phyloP scores from a whole-genome alignment of 1,284 basidiomycete genomes.

The Papiliotrema fonsecae region DNA sequence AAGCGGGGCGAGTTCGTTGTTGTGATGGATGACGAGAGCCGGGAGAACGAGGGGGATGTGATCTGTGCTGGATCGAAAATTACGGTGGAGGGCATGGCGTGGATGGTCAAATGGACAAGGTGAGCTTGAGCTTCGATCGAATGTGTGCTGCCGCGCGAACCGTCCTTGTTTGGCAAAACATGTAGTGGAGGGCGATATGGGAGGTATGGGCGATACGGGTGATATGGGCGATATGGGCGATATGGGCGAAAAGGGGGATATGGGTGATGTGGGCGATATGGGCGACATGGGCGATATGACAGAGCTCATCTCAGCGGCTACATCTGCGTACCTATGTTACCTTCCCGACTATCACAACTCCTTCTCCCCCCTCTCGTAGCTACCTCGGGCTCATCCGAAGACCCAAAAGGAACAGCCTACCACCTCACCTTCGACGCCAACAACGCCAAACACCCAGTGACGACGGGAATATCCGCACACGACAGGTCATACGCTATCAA shows the following conservation, averaged over 20 bases:
- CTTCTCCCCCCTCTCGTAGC: slow-evolving; percentile 90
- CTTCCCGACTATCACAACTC: slow-evolving; percentile 70
- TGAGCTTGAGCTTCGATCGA: slow-evolving; percentile 45
- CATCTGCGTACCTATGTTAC: slow-evolving; percentile 83
- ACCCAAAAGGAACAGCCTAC: slow-evolving; percentile 90
- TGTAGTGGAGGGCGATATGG: no score
- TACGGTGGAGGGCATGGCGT: slow-evolving; percentile 96
- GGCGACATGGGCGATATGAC: no score
- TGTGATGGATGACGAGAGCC: slow-evolving; percentile 88
- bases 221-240: no score
- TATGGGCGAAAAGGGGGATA: no score
- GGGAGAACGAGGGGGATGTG: slow-evolving; percentile 93
- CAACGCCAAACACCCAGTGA: slow-evolving; percentile 44
- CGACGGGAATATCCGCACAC: slow-evolving; percentile 95
- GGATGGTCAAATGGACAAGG: slow-evolving; percentile 97
- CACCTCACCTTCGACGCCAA: slow-evolving; percentile 94
- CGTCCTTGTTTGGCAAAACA: no score
- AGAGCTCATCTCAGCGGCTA: slow-evolving; percentile 68
- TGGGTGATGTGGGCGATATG: no score
- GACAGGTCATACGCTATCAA: slow-evolving; percentile 85
- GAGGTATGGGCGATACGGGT: no score
- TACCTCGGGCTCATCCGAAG: slow-evolving; percentile 63
- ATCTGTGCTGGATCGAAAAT: slow-evolving; percentile 76
- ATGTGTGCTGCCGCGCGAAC: no score
- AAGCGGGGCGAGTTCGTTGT: slow-evolving; percentile 80